Conservation (phyloP, 1,284 basidiomycete genomes). For the Thelephora terrestris region DNA sequence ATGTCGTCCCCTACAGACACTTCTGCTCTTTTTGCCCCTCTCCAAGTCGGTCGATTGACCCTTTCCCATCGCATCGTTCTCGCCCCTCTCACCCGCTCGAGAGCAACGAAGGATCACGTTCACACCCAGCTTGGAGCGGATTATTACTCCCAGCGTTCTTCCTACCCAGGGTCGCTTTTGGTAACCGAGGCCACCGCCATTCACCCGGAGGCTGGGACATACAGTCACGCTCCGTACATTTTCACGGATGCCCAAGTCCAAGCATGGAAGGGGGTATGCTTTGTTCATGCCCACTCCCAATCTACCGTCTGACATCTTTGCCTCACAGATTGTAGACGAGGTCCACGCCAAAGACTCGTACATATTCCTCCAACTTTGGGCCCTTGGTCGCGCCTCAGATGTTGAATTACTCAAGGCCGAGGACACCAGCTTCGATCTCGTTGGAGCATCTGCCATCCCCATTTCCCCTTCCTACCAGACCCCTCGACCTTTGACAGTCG, state of each 20-base stretch:
- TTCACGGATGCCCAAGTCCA: conserved; percentile 34
- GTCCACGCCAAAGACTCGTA: conserved; percentile 25
- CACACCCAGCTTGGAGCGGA: conserved; percentile 25
- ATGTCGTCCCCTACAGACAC: not conserved
- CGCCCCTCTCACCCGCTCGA: conserved; percentile 35
- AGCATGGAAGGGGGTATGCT: conserved; percentile 36
- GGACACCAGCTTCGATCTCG: conserved; percentile 19
- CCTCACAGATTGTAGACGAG: conserved; percentile 19
- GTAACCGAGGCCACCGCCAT: conserved; percentile 41
- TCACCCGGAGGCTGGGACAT: conserved; percentile 27
- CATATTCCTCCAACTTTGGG: conserved; percentile 39
- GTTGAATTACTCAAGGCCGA: conserved; percentile 19
- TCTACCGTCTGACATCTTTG: not conserved
- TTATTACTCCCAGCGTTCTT: conserved; percentile 39
- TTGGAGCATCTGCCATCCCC: conserved; percentile 32
- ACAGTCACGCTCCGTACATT: conserved; percentile 30
- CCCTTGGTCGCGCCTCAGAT: conserved; percentile 30
- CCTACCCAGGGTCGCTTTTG: conserved; percentile 33
- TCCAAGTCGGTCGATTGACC: conserved; percentile 28
- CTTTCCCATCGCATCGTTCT: conserved; percentile 37
- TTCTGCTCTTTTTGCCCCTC: conserved; percentile 31
- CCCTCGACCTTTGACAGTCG: conserved; percentile 23
- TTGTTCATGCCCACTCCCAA: not conserved
- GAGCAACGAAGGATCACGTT: conserved; percentile 22
- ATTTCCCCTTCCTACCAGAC: conserved; percentile 28